Evolutionary conservation across 148 eudicot genomes (phyloP).

Genomic region (Beta vulgaris): DNA sequence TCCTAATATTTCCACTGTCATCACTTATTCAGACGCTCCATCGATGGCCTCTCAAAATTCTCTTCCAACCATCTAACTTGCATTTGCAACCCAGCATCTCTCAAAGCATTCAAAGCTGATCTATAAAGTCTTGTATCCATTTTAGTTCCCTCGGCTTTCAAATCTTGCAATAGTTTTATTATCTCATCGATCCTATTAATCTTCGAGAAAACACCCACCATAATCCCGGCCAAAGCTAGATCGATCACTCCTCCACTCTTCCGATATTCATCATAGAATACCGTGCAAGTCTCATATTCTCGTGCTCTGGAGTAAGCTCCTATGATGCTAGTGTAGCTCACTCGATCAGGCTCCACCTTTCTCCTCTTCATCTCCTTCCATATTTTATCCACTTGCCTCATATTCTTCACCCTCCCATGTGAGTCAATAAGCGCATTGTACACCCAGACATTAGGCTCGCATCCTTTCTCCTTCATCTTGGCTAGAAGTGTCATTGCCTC

Average conservation of each 20-base stretch:
- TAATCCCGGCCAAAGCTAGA: conserved; percentile 78
- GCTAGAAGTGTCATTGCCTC: conserved; percentile 88
- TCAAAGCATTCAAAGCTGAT: conserved; percentile 73
- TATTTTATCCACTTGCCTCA: conserved; percentile 72
- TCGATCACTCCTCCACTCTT: conserved; percentile 64
- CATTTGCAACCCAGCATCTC: conserved; percentile 70
- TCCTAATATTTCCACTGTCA: background rate
- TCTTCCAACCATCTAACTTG: conserved; percentile 70
- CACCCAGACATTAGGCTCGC: conserved; percentile 87
- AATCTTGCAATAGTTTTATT: conserved; percentile 68
- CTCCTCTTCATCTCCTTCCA: conserved; percentile 96
- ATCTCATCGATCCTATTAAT: conserved; percentile 58
- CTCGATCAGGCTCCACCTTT: conserved; percentile 55
- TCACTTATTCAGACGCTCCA: conserved; percentile 11
- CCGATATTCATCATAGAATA: conserved; percentile 58
- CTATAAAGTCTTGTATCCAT: conserved; percentile 70
- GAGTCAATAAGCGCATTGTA: conserved; percentile 77
- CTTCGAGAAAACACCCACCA: conserved; percentile 87
- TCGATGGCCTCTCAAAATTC: conserved; percentile 25
- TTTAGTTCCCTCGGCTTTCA: conserved; percentile 56
- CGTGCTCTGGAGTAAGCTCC: conserved; percentile 58
- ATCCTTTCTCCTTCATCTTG: conserved; percentile 77
- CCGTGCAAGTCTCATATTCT: conserved; percentile 57
- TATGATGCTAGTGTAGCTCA: conserved; percentile 80
- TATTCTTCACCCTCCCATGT: conserved; percentile 55